Base-by-base conservation (phyloP, 306 rosid genomes). In the Cyclanthera cordifolia region DNA sequence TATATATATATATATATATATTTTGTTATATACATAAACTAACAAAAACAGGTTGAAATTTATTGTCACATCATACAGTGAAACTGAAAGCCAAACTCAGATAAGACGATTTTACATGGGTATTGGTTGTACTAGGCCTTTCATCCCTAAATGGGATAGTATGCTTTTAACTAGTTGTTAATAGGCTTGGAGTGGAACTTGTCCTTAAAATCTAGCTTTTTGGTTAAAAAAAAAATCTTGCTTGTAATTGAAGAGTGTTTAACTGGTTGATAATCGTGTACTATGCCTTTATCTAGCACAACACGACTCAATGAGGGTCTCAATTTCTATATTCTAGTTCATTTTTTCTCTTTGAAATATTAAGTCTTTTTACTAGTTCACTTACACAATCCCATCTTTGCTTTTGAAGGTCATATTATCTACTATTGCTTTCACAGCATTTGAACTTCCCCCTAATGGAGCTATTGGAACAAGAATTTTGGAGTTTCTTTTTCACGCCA, bases 371-470 rank as follows among this genome's bases (percentile, higher is more conserved):
- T 45, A 56, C 30, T 25, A 12, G 9, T 54, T 25, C 16, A 57
- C 34, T 72, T 23, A 55, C 39, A 53, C 54, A 52, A 56, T 25
- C 69, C 61, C 50, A 77, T 54, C 71, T 60, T 34, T 48, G 53
- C 71, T 54, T 75, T 83, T 86, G 88, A 85, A 93, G 99, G 99
- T 90, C 57, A 70, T 86, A 72, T 76, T 93, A 72, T 93, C 91
- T 74, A 93, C 99, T 71, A 79, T 93, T 39, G 97, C 96, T 81
- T 93, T 93, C 83, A 93, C 96, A 55, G 95, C 99, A 64, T 93
- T 93, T 79, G 99, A 93, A 76, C 99, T 93, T 79, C 99, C 99
- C 70, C 94, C 96, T 51, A 93, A 93, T 78, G 95, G 90, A 58
- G 99, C 99, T 52, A 72, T 93, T 75, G 99, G 99, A 75, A 93